Evolutionary conservation across 2,329 filamentous ascomycete genomes (phyloP), one percentile per base, ranked within the genome.

Genomic region (Fusarium stilboides): DNA sequence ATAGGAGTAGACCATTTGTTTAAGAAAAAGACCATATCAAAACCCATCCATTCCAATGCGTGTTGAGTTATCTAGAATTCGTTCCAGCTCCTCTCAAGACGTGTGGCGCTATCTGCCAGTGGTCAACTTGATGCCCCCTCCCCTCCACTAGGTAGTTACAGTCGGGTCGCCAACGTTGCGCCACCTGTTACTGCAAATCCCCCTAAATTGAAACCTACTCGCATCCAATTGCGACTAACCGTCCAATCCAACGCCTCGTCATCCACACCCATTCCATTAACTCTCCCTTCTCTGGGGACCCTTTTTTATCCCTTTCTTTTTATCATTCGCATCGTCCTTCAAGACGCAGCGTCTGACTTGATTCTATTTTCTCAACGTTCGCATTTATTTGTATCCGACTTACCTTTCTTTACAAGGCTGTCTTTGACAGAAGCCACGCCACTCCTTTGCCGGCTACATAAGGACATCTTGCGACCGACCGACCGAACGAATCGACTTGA

Each of bases 361-460:
- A 46, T 51, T 42, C 20, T 52, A 43, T 31, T 56, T 57, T 43
- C 33, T 20, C 49, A 58, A 56, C 56, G 26, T 52, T 64, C 31
- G 36, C 33, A 54, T 39, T 31, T 43, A 51, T 40, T 47, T 61
- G 36, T 33, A 43, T 46, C 58, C 33, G 28, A 43, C 42, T 57
- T 57, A 31, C 39, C 52, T 65, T 20, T 44, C 36, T 50, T 58
- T 46, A 5, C 15, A 24, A 9, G 76, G 75, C 75, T 72, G 50
- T 79, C 79, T 80, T 80, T 77, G 77, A 80, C 52, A 79, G 77
- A 78, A 74, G 73, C 75, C 75, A 66, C 67, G 66, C 74, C 78
- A 72, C 71, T 78, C 77, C 69, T 77, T 77, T 70, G 43, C 37
- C 52, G 46, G 54, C 55, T 40, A 42, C 44, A 53, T 58, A 59